Evolutionary conservation across 2,329 filamentous ascomycete species (phyloP).

Genomic region (Stachybotrys chlorohalonatus): DNA sequence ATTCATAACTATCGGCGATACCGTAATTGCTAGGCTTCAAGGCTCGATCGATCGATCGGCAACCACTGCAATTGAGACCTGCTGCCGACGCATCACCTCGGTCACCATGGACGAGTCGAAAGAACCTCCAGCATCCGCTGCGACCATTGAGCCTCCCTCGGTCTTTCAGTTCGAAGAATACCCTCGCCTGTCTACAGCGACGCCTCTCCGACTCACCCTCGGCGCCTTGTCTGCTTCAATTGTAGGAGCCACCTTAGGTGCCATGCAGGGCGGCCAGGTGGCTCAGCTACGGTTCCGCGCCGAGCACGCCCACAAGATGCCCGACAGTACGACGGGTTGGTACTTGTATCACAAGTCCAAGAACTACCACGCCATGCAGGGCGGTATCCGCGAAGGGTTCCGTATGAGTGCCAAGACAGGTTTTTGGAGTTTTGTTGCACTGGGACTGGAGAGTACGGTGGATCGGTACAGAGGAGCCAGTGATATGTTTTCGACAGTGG

Average conservation of each 20-base stretch:
- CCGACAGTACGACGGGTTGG: conserved; percentile 76
- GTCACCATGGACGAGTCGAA: neutral
- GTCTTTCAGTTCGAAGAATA: conserved; percentile 10
- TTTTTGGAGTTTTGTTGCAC: conserved; percentile 67
- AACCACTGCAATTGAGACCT: neutral
- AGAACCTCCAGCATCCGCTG: neutral
- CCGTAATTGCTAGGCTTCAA: too few relatives aligned
- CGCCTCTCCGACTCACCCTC: conserved; percentile 55
- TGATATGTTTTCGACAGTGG: conserved; percentile 72
- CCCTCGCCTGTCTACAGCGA: conserved; percentile 52
- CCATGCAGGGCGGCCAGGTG: conserved; percentile 62
- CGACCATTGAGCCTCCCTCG: neutral
- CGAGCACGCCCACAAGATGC: conserved; percentile 91
- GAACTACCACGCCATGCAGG: conserved; percentile 78
- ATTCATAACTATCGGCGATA: too few relatives aligned
- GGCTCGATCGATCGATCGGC: neutral
- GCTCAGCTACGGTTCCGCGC: conserved; percentile 81
- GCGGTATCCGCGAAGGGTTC: conserved; percentile 69
- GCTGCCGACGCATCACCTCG: neutral
- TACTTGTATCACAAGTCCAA: conserved; percentile 99
- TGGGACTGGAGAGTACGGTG: conserved; percentile 76
- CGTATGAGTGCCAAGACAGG: conserved; percentile 64
- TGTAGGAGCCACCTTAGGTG: conserved; percentile 62
- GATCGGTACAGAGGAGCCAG: conserved; percentile 61
- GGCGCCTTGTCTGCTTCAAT: conserved; percentile 55